Evolutionary conservation across 1,284 basidiomycete genomes (phyloP), one percentile per base, ranked within the genome.

Genomic region (Baeospora myosura): DNA sequence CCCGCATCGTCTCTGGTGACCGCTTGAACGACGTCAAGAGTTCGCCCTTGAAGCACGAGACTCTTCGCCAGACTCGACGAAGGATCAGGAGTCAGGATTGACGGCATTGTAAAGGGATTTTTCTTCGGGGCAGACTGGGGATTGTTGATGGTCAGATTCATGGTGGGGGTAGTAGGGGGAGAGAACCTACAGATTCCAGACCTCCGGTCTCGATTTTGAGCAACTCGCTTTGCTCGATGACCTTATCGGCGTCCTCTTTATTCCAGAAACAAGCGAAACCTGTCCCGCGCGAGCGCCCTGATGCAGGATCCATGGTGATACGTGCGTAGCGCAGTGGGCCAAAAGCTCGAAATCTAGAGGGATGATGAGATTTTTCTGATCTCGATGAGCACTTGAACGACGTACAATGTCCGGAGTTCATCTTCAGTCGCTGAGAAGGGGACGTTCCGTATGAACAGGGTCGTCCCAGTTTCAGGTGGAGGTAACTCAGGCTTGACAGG

Each of bases 221-320:
- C 3, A 85, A 69, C 29, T 88, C 81, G 36, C 91, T 88, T 57
- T 92, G 88, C 40, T 79, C 74, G 24, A 98, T 74, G 3, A 82
- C 90, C 44, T 81, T 81, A 53, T 95, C 86, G 3, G 94, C 95
- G 49, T 95, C 87, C 46, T 83, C 86, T 48, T 76, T 79, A 49
- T 95, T 92, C 95, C 95, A 98, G 67, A 96, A 98, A 62, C 93
- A 98, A 0, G 88, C 92, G 59, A 99, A 99, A 0, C 92, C 96
- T 0, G 93, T 97, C 6, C 96, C 96, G 36, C 91, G 75, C 23
- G 93, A 91, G 37, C 92, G 82, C 14, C 85, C 88, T 1, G 86
- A 91, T 1, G 74, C 76, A 12, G 70, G 73, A 56, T 98, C 96
- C 64, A 95, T 73, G 0, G 94, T 88, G 43, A 98, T 89, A 23